A percentile compares a stretch with the other conserved stretches of the same genome.
Conservation (phyloP, 2,329 filamentous ascomycete genomes). For the Sclerotinia spermophila region DNA sequence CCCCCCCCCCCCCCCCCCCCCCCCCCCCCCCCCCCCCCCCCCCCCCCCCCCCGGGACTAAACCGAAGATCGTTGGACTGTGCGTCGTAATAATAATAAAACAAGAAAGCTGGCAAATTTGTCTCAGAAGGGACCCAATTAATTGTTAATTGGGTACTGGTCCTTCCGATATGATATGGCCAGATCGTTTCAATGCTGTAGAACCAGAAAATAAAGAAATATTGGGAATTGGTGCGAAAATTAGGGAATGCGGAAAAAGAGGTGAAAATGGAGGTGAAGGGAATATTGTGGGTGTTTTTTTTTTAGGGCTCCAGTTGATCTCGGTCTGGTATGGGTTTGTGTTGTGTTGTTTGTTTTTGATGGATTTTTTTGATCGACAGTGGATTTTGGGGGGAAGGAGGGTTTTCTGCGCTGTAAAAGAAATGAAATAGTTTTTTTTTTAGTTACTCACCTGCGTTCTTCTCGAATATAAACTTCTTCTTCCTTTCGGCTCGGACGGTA, state of each 20-base stretch:
- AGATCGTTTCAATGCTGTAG: constrained; percentile 12
- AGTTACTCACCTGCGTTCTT: constrained; percentile 52
- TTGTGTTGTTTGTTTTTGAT: not conserved
- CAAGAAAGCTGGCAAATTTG: constrained; percentile 21
- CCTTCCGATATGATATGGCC: constrained; percentile 19
- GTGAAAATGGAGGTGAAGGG: constrained; percentile 11
- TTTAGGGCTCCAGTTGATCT: not conserved
- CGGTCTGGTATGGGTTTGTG: not conserved
- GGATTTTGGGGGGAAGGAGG: not conserved
- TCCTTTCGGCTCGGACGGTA: constrained; percentile 61
- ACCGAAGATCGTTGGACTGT: constrained; percentile 20
- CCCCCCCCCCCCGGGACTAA: constrained; percentile 15
- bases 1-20: no score
- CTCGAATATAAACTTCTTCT: constrained; percentile 49
- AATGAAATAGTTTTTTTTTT: not conserved
- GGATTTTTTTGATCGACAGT: not conserved
- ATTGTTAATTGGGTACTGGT: constrained; percentile 15
- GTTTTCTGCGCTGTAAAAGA: not conserved
- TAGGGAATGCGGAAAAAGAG: not conserved
- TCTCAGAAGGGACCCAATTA: constrained; percentile 20
- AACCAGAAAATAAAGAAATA: constrained; percentile 6
- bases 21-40: no score
- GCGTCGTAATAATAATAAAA: constrained; percentile 17
- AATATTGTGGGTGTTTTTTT: not conserved
- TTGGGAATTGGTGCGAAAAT: not conserved